These are phyloP conservation scores for Pseudodiploospora longispora DNA, from an alignment of 2,329 filamentous ascomycete genomes.

Conservation along the genomic window DNA sequence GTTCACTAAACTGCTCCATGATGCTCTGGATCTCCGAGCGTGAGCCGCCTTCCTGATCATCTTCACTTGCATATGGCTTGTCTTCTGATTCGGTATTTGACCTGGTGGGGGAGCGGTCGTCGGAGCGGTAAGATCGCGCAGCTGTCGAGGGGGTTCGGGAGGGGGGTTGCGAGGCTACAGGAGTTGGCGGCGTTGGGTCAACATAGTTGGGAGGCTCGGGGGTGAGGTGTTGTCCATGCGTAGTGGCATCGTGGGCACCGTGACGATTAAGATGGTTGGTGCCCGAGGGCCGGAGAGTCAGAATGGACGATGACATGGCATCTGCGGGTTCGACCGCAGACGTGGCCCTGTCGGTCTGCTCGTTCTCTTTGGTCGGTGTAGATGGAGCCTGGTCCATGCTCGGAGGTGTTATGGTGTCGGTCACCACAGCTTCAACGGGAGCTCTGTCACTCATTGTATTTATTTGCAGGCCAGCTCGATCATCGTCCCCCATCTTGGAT, in stretches of 20 bases:
- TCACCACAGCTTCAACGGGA: not conserved
- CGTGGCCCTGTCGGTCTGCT: not conserved
- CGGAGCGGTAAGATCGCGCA: conserved; percentile 36
- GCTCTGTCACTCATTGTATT: conserved; percentile 4
- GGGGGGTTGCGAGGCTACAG: conserved; percentile 44
- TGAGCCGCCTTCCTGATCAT: conserved; percentile 60
- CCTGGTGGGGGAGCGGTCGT: conserved; percentile 43
- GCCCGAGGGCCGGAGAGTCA: conserved; percentile 40
- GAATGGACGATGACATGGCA: conserved; percentile 36
- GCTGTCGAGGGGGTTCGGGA: conserved; percentile 52
- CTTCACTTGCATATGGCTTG: conserved; percentile 48
- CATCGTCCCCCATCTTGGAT: conserved; percentile 5
- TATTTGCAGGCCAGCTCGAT: conserved; percentile 1
- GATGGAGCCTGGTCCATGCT: not conserved
- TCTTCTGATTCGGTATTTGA: conserved; percentile 50
- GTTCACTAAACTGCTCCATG: conserved; percentile 89
- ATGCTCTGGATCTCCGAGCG: conserved; percentile 90
- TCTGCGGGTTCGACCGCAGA: conserved; percentile 15
- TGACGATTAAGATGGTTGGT: conserved; percentile 28
- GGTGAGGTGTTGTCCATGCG: conserved; percentile 32
- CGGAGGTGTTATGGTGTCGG: not conserved
- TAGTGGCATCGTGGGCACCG: conserved; percentile 23
- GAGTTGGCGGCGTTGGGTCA: conserved; percentile 52
- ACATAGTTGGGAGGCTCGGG: conserved; percentile 42
- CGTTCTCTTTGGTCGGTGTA: conserved; percentile 15